phyloP scores from a whole-genome alignment of 306 rosid species.

The Quercus cerris region DNA sequence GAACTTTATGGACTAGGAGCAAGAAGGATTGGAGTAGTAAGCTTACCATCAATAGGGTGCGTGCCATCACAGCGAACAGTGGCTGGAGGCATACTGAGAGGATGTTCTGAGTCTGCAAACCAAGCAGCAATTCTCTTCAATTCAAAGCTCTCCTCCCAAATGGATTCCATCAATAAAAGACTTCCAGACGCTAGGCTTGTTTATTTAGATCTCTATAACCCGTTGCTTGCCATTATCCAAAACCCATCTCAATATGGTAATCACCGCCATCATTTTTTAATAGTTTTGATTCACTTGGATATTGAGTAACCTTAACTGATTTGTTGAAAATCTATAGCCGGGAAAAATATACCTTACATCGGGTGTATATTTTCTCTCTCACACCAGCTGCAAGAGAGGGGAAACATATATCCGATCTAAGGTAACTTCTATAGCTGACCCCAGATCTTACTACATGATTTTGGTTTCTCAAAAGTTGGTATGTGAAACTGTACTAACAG shows the following conservation, averaged over 20 bases:
- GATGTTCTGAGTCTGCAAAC: conserved; percentile 33
- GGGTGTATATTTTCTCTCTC: too few relatives aligned
- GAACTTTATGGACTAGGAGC: conserved; percentile 40
- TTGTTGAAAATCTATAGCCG: too few relatives aligned
- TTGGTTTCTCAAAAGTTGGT: too few relatives aligned
- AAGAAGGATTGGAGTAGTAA: conserved; percentile 35
- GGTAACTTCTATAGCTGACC: too few relatives aligned
- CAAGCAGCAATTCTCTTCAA: conserved; percentile 46
- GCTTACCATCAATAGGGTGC: conserved; percentile 37
- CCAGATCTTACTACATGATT: too few relatives aligned
- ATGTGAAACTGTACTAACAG: too few relatives aligned
- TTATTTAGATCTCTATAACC: conserved; percentile 35
- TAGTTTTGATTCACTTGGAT: background rate
- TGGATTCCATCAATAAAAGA: conserved; percentile 17
- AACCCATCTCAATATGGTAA: conserved; percentile 41
- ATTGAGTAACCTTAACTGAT: too few relatives aligned
- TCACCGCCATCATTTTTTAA: background rate
- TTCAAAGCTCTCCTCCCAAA: conserved; percentile 34
- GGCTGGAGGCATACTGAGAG: conserved; percentile 30
- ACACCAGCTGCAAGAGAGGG: too few relatives aligned
- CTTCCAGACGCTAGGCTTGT: conserved; percentile 42
- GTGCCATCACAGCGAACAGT: conserved; percentile 48
- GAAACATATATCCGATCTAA: too few relatives aligned
- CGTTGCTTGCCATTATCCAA: conserved; percentile 23
- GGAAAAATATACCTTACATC: too few relatives aligned